Percentiles rank a stretch among this genome's conserved stretches.
Evolutionary conservation across 805 yeast species (phyloP).

Genomic region (Nakazawaea siamensis): DNA sequence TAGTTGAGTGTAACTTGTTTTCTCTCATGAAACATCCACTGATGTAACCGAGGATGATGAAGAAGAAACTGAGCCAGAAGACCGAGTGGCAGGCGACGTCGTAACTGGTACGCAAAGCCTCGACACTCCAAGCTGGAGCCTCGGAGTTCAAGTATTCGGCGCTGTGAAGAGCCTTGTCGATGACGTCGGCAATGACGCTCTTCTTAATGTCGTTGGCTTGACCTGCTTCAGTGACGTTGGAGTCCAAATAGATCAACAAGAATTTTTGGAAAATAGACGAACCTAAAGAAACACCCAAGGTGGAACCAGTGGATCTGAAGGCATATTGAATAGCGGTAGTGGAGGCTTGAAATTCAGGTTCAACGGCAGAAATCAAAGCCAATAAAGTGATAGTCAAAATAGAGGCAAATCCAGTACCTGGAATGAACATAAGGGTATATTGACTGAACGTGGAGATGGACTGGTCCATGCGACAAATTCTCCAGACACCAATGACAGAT

Average conservation of each 20-base stretch:
- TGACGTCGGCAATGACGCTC: slow-evolving; percentile 31
- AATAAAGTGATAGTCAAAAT: slow-evolving; percentile 56
- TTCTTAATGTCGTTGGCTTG: slow-evolving; percentile 24
- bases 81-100: slow-evolving; percentile 44
- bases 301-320: slow-evolving; percentile 59
- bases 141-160: slow-evolving; percentile 40
- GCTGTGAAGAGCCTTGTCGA: slow-evolving; percentile 44
- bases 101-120: slow-evolving; percentile 42
- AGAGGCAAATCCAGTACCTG: slow-evolving; percentile 49
- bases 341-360: slow-evolving; percentile 55
- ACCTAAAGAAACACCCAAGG: slow-evolving; percentile 56
- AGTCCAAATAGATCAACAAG: slow-evolving; percentile 22
- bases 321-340: slow-evolving; percentile 62
- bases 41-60: slow-evolving; percentile 30
- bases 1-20: slow-evolving; percentile 44
- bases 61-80: slow-evolving; percentile 36
- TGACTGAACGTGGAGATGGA: slow-evolving; percentile 30
- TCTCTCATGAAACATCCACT: slow-evolving; percentile 45
- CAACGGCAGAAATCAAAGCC: slow-evolving; percentile 67
- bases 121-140: slow-evolving; percentile 46
- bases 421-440: slow-evolving; percentile 33
- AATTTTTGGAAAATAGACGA: slow-evolving; percentile 52
- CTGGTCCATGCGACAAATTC: slow-evolving; percentile 26
- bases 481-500: slow-evolving; percentile 34
- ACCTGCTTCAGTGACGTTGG: slow-evolving; percentile 25